Percentiles rank a stretch among this genome's conserved stretches.
These are phyloP conservation scores for Salix brachista DNA, from an alignment of 345 rosid species.

Conservation along the genomic window DNA sequence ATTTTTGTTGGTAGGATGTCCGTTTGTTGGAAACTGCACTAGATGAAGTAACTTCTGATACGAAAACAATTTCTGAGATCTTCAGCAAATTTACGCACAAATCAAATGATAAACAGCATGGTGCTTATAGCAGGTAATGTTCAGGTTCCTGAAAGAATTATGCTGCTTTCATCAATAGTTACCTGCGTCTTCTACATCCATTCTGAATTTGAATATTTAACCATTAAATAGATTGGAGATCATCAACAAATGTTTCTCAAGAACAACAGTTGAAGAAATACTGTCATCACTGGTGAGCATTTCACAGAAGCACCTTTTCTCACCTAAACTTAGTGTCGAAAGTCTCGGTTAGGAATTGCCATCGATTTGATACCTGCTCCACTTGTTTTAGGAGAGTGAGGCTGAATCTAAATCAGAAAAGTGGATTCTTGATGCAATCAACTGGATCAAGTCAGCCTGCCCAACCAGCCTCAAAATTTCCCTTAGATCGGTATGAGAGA, in stretches of 20 bases:
- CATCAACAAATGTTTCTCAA: conserved; percentile 26
- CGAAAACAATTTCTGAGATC: not conserved
- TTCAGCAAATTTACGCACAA: conserved; percentile 9
- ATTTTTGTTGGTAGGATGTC: not conserved
- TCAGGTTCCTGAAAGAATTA: not conserved
- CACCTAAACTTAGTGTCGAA: not conserved
- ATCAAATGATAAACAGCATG: conserved; percentile 11
- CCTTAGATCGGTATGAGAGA: conserved; percentile 19
- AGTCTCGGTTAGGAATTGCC: not conserved
- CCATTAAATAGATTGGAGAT: conserved; percentile 10
- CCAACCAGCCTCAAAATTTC: conserved; percentile 29
- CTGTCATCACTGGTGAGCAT: conserved; percentile 22
- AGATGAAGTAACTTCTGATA: not conserved
- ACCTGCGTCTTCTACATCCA: not conserved
- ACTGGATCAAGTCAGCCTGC: conserved; percentile 19
- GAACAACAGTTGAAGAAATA: conserved; percentile 20
- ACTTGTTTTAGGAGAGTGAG: conserved; percentile 9
- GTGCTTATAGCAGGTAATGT: conserved; percentile 12
- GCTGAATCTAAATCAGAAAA: not conserved
- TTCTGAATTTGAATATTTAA: not conserved
- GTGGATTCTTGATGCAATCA: conserved; percentile 23
- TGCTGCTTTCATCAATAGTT: not conserved
- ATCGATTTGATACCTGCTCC: not conserved
- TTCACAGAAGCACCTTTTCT: not conserved
- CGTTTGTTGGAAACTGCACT: conserved; percentile 8